Conservation (phyloP, 2,329 filamentous ascomycete genomes). For the Sphaerulina musiva region DNA sequence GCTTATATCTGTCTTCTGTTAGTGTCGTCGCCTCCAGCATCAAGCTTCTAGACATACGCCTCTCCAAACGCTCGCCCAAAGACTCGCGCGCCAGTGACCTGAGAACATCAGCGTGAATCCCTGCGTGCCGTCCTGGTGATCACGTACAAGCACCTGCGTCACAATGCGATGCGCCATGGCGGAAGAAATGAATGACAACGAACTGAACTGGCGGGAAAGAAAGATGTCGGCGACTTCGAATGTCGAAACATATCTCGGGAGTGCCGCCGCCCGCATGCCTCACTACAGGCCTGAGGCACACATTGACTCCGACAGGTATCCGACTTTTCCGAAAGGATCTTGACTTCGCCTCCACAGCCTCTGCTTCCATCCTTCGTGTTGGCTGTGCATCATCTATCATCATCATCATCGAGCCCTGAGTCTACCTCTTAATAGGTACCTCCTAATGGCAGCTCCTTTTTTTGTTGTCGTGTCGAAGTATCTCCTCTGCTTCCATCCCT, state of each 20-base stretch:
- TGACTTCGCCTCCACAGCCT: neutral
- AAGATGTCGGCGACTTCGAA: slow-evolving; percentile 7
- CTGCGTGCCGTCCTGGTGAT: neutral
- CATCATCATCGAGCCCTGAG: no score
- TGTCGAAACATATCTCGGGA: slow-evolving; percentile 17
- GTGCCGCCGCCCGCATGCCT: neutral
- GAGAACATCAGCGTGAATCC: neutral
- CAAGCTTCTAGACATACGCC: slow-evolving; percentile 43
- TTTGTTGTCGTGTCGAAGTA: no score
- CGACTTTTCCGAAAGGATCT: neutral
- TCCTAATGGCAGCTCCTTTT: no score
- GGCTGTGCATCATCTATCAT: no score
- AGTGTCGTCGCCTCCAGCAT: neutral
- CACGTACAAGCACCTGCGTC: slow-evolving; percentile 66
- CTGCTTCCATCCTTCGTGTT: neutral
- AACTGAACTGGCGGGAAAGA: neutral
- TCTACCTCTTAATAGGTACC: no score
- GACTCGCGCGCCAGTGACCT: slow-evolving; percentile 77
- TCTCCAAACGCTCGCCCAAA: slow-evolving; percentile 88
- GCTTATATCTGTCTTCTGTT: slow-evolving; percentile 56
- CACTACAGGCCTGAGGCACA: neutral
- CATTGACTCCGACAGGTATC: neutral
- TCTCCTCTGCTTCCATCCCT: no score
- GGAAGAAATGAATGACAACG: slow-evolving; percentile 9
- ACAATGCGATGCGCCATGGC: slow-evolving; percentile 79